A percentile compares a stretch with the other conserved stretches of the same genome.
These are phyloP conservation scores for Syzygium aromaticum DNA, from an alignment of 345 rosid species.

Conservation along the genomic window DNA sequence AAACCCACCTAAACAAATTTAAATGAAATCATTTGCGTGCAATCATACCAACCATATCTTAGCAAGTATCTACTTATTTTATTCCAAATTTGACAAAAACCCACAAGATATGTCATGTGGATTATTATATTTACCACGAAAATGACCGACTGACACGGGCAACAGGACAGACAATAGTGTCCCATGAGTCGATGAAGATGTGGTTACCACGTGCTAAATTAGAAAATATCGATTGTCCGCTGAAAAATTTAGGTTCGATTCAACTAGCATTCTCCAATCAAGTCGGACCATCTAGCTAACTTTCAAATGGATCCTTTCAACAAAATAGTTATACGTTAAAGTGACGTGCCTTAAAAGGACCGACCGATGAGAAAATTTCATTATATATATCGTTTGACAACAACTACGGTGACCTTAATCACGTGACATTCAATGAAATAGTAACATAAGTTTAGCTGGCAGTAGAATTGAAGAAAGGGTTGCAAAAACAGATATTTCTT, in stretches of 20 bases:
- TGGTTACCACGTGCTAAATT: not conserved
- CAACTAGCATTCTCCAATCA: not conserved
- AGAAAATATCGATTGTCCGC: not conserved
- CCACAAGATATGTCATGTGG: not conserved
- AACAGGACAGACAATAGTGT: too few relatives aligned
- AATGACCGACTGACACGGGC: not conserved
- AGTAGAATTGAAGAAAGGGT: not conserved
- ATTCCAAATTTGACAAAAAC: not conserved
- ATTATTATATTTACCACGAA: not conserved
- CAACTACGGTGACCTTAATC: too few relatives aligned
- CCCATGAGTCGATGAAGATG: not conserved
- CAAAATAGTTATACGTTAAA: not conserved
- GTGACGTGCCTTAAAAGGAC: not conserved
- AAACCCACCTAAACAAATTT: not conserved
- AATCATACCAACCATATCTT: not conserved
- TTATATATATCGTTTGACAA: not conserved
- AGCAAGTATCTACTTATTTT: not conserved
- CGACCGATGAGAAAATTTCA: not conserved
- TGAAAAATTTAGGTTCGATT: not conserved
- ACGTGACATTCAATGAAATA: not conserved
- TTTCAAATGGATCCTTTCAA: not conserved
- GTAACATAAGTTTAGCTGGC: not conserved
- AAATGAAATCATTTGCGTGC: not conserved
- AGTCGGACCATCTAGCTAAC: too few relatives aligned
- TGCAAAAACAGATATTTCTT: not conserved